phyloP scores from a whole-genome alignment of 192 early-diverging fungal species.

The Backusella psychrophila region DNA sequence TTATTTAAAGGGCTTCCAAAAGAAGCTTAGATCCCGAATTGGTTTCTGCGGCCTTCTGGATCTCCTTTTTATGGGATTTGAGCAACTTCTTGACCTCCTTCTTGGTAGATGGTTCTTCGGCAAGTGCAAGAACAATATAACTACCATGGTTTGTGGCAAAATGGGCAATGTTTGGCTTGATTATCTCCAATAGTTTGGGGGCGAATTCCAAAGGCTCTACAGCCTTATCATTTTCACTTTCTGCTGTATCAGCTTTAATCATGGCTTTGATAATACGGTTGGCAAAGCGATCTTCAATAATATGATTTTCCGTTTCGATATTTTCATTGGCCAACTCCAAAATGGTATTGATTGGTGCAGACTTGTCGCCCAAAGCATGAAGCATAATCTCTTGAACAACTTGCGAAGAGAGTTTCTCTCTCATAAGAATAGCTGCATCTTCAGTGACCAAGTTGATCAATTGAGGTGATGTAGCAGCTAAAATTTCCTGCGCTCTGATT shows the following conservation, averaged over 20 bases:
- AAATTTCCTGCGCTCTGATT: slow-evolving; percentile 65
- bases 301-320: slow-evolving; percentile 39
- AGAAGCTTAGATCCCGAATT: slow-evolving; percentile 24
- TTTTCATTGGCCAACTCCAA: slow-evolving; percentile 37
- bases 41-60: slow-evolving; percentile 37
- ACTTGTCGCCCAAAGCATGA: slow-evolving; percentile 52
- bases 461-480: slow-evolving; percentile 53
- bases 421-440: slow-evolving; percentile 55
- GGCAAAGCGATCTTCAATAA: slow-evolving; percentile 42
- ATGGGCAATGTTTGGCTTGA: slow-evolving; percentile 28
- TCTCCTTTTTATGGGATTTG: slow-evolving; percentile 56
- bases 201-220: slow-evolving; percentile 36
- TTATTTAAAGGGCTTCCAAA: slow-evolving; percentile 18
- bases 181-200: slow-evolving; percentile 30
- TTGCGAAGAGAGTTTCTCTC: slow-evolving; percentile 65
- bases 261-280: slow-evolving; percentile 53
- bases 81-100: slow-evolving; percentile 40
- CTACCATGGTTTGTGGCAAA: slow-evolving; percentile 41
- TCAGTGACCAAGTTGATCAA: slow-evolving; percentile 59
- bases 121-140: slow-evolving; percentile 35
- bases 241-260: slow-evolving; percentile 40
- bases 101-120: slow-evolving; percentile 31
- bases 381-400: slow-evolving; percentile 72
- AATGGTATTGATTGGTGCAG: slow-evolving; percentile 39
- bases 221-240: slow-evolving; percentile 30